Base-by-base conservation (phyloP, 2,329 filamentous ascomycete species). In the Talaromyces sp. region DNA sequence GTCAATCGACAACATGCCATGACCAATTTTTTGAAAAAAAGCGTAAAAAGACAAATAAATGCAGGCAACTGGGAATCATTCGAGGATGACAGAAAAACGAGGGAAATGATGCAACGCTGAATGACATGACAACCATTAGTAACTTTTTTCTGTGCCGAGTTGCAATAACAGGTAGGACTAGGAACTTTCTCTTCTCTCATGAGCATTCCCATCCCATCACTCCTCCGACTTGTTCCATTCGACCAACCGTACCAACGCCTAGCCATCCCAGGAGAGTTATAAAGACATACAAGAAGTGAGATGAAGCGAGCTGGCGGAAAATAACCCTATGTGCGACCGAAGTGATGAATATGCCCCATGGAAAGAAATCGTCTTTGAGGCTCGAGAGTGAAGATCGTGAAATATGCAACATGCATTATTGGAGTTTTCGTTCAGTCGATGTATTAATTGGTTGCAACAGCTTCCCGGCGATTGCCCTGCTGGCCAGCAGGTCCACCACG, bases 181-280 rank as follows among this genome's bases (percentile, higher is more conserved):
- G 39, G 66, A 60, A 66, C 60, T 42, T 44, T 42, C 8, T 40
- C 40, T 11, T 40, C 21, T 28, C 21, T 48, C 23, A 12, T 54
- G 21, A 60, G n/a, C 37, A 44, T 35, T 52, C 71, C 74, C 72
- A 69, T 68, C 69, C 71, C 68, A 69, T 76, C 72, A 72, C 72
- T 70, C 28, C 31, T 8, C 9, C 18, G 48, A 28, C 9, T 14
- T 52, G 18, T 54, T 18, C 28, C 50, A 37, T 54, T 23, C 21
- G 50, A 37, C 37, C n/a, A 33, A 54, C 31, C 31, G 70, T 75
- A 70, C 71, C 69, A 72, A 70, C 70, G 69, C 69, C 69, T 66
- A 69, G 60, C 67, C 65, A 67, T 67, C 40, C 54, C n/a, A 61
- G 57, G 31, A 48, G 40, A 60, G 37, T 40, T 60, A 60, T 28